These are phyloP conservation scores for Aureococcus anophagefferens DNA, from an alignment of 108 stramenopile genomes.

Conservation along the genomic window DNA sequence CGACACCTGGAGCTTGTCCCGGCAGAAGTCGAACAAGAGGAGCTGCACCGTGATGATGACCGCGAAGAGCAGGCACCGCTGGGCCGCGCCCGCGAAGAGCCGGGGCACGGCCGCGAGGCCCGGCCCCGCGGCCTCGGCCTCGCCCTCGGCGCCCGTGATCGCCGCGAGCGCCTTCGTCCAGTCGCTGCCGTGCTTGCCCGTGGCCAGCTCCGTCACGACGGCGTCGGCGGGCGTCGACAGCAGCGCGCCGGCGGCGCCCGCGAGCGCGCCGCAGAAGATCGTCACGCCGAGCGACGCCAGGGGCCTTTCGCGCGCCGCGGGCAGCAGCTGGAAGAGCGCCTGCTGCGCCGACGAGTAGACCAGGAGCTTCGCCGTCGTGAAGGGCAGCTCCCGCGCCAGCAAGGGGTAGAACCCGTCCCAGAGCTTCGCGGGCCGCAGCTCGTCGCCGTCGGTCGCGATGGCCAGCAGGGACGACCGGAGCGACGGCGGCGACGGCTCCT, in stretches of 20 bases:
- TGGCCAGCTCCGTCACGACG: constrained; percentile 14
- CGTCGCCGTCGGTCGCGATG: constrained; percentile 5
- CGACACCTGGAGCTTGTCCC: constrained; percentile 19
- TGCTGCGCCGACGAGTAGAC: constrained; percentile 17
- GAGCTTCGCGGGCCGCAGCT: constrained; percentile 8
- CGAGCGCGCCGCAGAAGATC: constrained; percentile 17
- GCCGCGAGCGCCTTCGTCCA: neutral
- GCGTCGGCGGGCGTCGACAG: constrained; percentile 21
- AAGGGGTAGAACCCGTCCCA: constrained; percentile 20
- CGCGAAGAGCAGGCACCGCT: constrained; percentile 23
- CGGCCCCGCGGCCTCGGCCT: neutral
- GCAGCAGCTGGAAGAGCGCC: constrained; percentile 12
- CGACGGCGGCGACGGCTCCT: neutral
- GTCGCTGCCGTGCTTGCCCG: neutral
- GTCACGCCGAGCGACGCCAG: constrained; percentile 15
- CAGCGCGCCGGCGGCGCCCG: constrained; percentile 24
- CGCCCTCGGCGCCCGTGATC: neutral
- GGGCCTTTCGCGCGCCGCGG: constrained; percentile 18
- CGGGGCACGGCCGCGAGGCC: neutral
- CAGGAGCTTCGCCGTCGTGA: constrained; percentile 23
- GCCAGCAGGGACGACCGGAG: constrained; percentile 6
- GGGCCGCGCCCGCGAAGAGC: constrained; percentile 16
- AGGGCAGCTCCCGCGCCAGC: constrained; percentile 28
- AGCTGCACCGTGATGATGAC: constrained; percentile 23
- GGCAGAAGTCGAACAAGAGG: constrained; percentile 31